phyloP scores from a whole-genome alignment of 805 yeast genomes.

The Candida ovalis region DNA sequence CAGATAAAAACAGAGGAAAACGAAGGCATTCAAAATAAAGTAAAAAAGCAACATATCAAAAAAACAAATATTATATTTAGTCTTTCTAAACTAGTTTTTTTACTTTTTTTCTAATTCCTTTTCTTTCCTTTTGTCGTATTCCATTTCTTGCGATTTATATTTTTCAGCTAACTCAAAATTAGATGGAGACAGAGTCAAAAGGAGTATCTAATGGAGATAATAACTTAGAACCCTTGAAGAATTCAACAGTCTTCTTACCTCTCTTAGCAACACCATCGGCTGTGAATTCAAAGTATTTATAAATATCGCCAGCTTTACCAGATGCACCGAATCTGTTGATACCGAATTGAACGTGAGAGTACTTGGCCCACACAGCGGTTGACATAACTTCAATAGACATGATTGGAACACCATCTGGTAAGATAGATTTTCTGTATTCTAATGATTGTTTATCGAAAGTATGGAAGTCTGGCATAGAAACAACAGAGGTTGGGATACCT shows the following conservation, averaged over 20 bases:
- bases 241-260: constrained; percentile 73
- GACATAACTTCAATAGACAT: constrained; percentile 92
- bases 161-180: neutral
- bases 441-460: constrained; percentile 81
- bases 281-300: constrained; percentile 84
- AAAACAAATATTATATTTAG: no score
- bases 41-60: no score
- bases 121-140: no score
- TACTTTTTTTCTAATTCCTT: neutral
- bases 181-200: constrained; percentile 41
- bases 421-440: constrained; percentile 78
- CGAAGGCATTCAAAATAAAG: no score
- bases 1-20: neutral
- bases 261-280: constrained; percentile 89
- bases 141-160: no score
- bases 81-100: neutral
- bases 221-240: constrained; percentile 73
- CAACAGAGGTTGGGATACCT: constrained; percentile 77
- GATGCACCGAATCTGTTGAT: constrained; percentile 95
- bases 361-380: constrained; percentile 88
- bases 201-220: constrained; percentile 79
- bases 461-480: constrained; percentile 88
- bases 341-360: constrained; percentile 96
- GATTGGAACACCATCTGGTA: constrained; percentile 94
- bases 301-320: constrained; percentile 81